A percentile compares a stretch with the other conserved stretches of the same genome.
These are phyloP conservation scores for Crithidia thermophila DNA, from an alignment of 208 protist genomes.

Conservation along the genomic window DNA sequence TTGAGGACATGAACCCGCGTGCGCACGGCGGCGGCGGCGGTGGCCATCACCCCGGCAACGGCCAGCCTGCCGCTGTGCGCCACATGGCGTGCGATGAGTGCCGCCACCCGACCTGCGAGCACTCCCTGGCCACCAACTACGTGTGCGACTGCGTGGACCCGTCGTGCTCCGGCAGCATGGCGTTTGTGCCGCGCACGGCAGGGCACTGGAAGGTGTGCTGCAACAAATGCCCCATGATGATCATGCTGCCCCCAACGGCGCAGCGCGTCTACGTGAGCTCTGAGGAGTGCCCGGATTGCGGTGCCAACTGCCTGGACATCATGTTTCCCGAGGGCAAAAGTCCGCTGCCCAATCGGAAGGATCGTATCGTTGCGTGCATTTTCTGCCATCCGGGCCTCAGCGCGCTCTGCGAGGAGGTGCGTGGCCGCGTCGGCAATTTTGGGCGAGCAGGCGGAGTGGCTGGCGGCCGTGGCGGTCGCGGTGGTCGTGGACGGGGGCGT, in stretches of 20 bases:
- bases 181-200: slow-evolving; percentile 82
- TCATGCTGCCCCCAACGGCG: slow-evolving; percentile 81
- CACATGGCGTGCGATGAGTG: slow-evolving; percentile 93
- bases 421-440: slow-evolving; percentile 72
- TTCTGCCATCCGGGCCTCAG: slow-evolving; percentile 76
- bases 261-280: slow-evolving; percentile 77
- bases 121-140: slow-evolving; percentile 87
- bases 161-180: slow-evolving; percentile 80
- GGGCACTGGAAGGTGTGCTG: slow-evolving; percentile 91
- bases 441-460: slow-evolving; percentile 32
- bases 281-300: slow-evolving; percentile 82
- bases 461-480: slow-evolving; percentile 23
- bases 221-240: slow-evolving; percentile 90
- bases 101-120: slow-evolving; percentile 91
- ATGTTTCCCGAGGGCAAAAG: slow-evolving; percentile 86
- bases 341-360: slow-evolving; percentile 71
- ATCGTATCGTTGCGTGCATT: slow-evolving; percentile 75
- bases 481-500: slow-evolving; percentile 25
- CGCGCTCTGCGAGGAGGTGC: slow-evolving; percentile 72
- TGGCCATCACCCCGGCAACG: background rate
- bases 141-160: slow-evolving; percentile 86
- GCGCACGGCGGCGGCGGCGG: background rate
- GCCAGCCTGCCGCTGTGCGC: slow-evolving; percentile 7
- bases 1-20: slow-evolving; percentile 66
- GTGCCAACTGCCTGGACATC: slow-evolving; percentile 71